phyloP scores from a whole-genome alignment of 1,139 yeast genomes.

The Nakaseomyces glabratus region DNA sequence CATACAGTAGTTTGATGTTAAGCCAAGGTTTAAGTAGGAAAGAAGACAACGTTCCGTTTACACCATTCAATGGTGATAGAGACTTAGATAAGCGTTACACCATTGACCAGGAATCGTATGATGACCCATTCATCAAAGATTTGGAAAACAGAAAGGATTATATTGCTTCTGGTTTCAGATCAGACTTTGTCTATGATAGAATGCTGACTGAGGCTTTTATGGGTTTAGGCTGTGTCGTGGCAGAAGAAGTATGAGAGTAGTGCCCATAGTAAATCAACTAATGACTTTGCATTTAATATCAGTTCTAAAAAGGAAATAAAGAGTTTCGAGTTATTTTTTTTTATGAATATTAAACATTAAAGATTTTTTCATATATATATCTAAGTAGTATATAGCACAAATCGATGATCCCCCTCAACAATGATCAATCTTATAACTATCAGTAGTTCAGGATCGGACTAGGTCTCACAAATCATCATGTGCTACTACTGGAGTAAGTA shows the following conservation, averaged over 20 bases:
- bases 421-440: too few species aligned
- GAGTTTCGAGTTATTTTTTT: too few species aligned
- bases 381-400: too few species aligned
- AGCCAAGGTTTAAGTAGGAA: slow-evolving; percentile 15
- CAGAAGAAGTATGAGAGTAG: slow-evolving; percentile 43
- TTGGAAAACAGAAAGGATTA: slow-evolving; percentile 58
- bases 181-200: slow-evolving; percentile 60
- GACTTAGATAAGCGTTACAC: slow-evolving; percentile 41
- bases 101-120: slow-evolving; percentile 38
- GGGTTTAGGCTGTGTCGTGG: slow-evolving; percentile 77
- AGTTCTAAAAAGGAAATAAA: too few species aligned
- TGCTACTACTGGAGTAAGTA: slow-evolving; percentile 2
- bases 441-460: too few species aligned
- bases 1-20: slow-evolving; percentile 20
- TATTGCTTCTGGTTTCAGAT: slow-evolving; percentile 78
- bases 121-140: slow-evolving; percentile 54
- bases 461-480: too few species aligned
- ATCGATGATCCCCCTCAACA: too few species aligned
- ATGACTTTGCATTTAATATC: too few species aligned
- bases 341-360: too few species aligned
- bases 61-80: slow-evolving; percentile 91
- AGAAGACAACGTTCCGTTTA: slow-evolving; percentile 49
- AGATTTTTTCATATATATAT: too few species aligned
- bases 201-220: slow-evolving; percentile 81
- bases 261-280: neutral